Percentiles rank a stretch among this genome's conserved stretches.
Conservation (phyloP, 192 early-diverging fungal species). For the Allomyces macrogynus region DNA sequence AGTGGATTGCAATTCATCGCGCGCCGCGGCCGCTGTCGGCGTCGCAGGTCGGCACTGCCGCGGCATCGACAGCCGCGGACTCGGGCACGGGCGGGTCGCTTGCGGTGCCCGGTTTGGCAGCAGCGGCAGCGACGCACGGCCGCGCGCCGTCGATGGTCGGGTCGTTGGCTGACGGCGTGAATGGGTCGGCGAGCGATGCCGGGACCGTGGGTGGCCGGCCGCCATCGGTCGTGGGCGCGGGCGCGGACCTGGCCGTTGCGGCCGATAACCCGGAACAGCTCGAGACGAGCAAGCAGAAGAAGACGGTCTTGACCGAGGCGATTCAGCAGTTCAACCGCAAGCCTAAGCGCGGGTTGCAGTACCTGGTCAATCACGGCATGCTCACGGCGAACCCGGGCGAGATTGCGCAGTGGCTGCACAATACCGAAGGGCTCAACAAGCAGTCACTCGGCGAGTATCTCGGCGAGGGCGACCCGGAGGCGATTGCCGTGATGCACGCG, state of each 20-base stretch:
- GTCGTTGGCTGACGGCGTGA: neutral
- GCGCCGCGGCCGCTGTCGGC: no score
- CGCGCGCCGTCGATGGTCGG: no score
- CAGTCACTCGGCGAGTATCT: conserved; percentile 77
- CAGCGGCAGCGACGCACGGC: no score
- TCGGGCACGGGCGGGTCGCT: neutral
- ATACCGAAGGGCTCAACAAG: conserved; percentile 68
- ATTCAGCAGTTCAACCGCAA: conserved; percentile 68
- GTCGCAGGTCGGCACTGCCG: neutral
- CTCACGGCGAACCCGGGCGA: conserved; percentile 44
- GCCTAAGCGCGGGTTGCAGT: conserved; percentile 72
- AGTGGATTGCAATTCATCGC: neutral
- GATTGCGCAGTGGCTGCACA: conserved; percentile 52
- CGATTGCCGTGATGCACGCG: conserved; percentile 90
- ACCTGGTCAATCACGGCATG: conserved; percentile 41
- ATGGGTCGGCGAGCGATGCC: neutral
- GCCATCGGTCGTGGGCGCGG: no score
- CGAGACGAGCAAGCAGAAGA: conserved; percentile 60
- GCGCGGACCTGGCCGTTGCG: conserved; percentile 3
- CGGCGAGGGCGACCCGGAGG: conserved; percentile 77
- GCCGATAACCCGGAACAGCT: conserved; percentile 74
- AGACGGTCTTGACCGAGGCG: conserved; percentile 60
- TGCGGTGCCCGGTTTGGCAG: no score
- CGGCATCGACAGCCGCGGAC: neutral
- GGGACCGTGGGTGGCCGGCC: no score